phyloP scores from a whole-genome alignment of 2,329 filamentous ascomycete species.

The Venturia carpophila region DNA sequence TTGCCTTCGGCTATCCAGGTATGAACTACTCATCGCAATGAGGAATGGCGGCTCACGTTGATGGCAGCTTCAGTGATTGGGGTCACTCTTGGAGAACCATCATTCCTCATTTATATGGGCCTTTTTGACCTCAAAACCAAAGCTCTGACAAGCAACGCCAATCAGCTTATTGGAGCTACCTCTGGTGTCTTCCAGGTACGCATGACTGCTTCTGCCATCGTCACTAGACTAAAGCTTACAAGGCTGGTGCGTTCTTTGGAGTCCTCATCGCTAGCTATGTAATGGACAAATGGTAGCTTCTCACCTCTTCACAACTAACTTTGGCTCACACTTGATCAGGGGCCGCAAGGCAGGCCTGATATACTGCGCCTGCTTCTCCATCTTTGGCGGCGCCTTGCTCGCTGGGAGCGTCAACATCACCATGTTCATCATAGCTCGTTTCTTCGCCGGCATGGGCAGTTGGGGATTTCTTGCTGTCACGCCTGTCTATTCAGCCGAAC shows the following conservation, averaged over 20 bases:
- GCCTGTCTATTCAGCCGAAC: slow-evolving; percentile 24
- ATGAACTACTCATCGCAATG: not conserved
- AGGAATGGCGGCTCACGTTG: not conserved
- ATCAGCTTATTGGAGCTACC: slow-evolving; percentile 23
- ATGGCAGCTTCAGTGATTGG: slow-evolving; percentile 23
- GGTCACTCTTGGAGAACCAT: slow-evolving; percentile 23
- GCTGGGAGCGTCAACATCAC: slow-evolving; percentile 21
- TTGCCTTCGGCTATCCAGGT: slow-evolving; percentile 24
- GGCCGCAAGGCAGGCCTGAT: slow-evolving; percentile 24
- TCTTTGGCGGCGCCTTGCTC: slow-evolving; percentile 23
- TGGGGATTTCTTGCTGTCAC: slow-evolving; percentile 26
- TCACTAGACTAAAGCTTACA: not conserved
- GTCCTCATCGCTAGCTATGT: slow-evolving; percentile 22
- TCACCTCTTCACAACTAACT: not conserved
- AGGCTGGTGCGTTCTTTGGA: slow-evolving; percentile 23
- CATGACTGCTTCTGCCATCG: not conserved
- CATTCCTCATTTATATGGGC: slow-evolving; percentile 23
- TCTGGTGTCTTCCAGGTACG: slow-evolving; percentile 24
- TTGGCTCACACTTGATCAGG: slow-evolving; percentile 13
- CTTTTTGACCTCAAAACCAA: slow-evolving; percentile 22
- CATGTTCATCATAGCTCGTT: slow-evolving; percentile 22
- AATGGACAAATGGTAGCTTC: slow-evolving; percentile 20
- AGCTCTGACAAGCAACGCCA: slow-evolving; percentile 20
- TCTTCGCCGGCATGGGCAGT: slow-evolving; percentile 21
- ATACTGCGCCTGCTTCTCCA: slow-evolving; percentile 22